A percentile compares a stretch with the other conserved stretches of the same genome.
Evolutionary conservation across 768 basidiomycete species (phyloP).

Genomic region (Sarcodon sp.): DNA sequence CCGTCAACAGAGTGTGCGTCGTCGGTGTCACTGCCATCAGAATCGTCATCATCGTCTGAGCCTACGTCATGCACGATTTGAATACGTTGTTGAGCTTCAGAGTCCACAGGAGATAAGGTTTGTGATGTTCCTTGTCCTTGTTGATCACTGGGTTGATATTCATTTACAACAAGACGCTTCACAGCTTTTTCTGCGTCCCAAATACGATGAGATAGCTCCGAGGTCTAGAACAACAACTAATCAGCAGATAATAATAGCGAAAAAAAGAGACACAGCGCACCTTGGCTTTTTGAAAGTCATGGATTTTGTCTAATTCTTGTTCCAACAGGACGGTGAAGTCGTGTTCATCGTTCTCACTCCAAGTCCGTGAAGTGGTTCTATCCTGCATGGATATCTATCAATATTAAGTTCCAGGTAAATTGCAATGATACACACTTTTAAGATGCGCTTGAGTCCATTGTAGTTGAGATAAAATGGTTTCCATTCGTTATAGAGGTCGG

Average conservation of each 20-base stretch:
- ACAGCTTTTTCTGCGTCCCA: conserved; percentile 74
- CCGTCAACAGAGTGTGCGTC: conserved; percentile 52
- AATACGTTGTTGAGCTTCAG: conserved; percentile 41
- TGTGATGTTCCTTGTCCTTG: conserved; percentile 5
- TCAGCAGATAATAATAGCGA: background rate
- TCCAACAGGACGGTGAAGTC: conserved; percentile 74
- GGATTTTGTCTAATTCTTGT: conserved; percentile 84
- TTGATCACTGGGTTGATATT: conserved; percentile 14
- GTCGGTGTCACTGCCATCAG: conserved; percentile 31
- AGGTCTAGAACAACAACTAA: conserved; percentile 33
- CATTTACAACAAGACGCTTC: conserved; percentile 57
- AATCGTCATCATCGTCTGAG: conserved; percentile 53
- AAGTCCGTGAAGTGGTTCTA: conserved; percentile 41
- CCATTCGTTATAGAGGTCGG: conserved; percentile 85
- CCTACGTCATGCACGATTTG: conserved; percentile 48
- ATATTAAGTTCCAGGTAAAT: background rate
- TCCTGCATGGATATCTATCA: conserved; percentile 16
- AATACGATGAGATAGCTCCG: conserved; percentile 74
- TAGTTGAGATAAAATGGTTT: conserved; percentile 85
- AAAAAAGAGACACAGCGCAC: conserved; percentile 20
- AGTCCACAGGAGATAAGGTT: conserved; percentile 21
- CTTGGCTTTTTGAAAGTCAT: conserved; percentile 87
- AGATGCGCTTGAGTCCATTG: conserved; percentile 75
- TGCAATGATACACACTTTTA: conserved; percentile 44
- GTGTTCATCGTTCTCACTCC: conserved; percentile 71